Base-by-base conservation (phyloP, 1,284 basidiomycete genomes). In the Ustilago tritici region DNA sequence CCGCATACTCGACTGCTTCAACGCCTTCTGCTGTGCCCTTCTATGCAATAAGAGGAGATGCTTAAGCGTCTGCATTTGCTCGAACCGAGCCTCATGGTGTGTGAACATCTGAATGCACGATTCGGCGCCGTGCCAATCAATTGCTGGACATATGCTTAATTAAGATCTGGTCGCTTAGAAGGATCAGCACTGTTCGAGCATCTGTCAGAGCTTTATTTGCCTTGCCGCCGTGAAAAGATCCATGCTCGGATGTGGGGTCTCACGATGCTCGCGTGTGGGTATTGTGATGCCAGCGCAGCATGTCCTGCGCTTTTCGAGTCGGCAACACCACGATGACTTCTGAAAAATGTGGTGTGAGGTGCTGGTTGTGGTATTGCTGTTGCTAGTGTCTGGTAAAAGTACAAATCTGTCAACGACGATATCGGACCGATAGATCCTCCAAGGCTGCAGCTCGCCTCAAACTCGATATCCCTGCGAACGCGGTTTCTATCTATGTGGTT, bases 21-120 rank as follows among this genome's bases (percentile, higher is more conserved):
- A 32, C 12, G 10, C 49, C 14, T 11, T 17, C 4, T 11, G 15
- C 38, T 40, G 11, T 40, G 10, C 38, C 49, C 31, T 50, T 15
- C 49, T 11, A 50, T 12, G 10, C 31, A 9, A 17, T 12, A 31
- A 31, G 14, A 32, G n/a, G 15, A 32, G 49, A 28, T 15, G 49
- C 49, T 28, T 17, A 28, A 32, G 31, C 11, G 1, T 31, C 49
- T 50, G 49, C 49, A 50, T 14, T 32, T 32, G 49, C 49, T 40
- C 54, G 54, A 56, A 23, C 54, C 36, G 54, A 56, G 36, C 36
- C 34, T 38, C 23, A 56, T 56, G 54, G 36, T 41, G 36, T 56
- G 54, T 36, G 54, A 56, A 56, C 38, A 46, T 46, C 43, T 19
- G n/a, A 10, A 41, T 41, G 34, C 54, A 56, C 35, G 31, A 2